Evolutionary conservation across 129 eudicot species (phyloP).

Genomic region (Artemisia annua): DNA sequence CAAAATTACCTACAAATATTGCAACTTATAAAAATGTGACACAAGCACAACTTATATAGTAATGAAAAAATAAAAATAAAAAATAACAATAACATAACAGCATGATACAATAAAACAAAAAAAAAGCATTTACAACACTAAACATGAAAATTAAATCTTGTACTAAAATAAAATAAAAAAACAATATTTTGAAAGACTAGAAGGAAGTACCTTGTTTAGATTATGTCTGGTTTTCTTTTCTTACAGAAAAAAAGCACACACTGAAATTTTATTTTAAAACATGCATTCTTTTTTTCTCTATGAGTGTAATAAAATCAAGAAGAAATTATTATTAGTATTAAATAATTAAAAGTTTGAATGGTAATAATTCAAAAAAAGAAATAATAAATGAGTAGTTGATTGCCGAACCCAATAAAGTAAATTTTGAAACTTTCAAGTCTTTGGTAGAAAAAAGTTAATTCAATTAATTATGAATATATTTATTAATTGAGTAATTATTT

Average conservation of each 20-base stretch:
- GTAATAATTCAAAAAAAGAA: conserved; percentile 17
- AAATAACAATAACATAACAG: conserved; percentile 1
- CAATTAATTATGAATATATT: background rate
- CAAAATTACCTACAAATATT: conserved; percentile 14
- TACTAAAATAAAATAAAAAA: background rate
- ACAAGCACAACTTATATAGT: conserved; percentile 3
- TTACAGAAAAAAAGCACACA: conserved; percentile 10
- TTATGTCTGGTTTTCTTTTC: conserved; percentile 7
- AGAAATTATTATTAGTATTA: background rate
- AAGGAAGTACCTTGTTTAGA: conserved; percentile 17
- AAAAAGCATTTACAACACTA: background rate
- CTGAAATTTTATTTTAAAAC: conserved; percentile 19
- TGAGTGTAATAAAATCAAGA: conserved; percentile 17
- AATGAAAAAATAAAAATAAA: background rate
- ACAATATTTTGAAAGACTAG: background rate
- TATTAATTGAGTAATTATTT: background rate
- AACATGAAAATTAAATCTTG: background rate
- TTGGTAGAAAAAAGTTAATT: conserved; percentile 18
- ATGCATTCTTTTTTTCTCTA: conserved; percentile 17
- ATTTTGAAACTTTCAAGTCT: conserved; percentile 34
- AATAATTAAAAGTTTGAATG: conserved; percentile 9
- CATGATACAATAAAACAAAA: background rate
- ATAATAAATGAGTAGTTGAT: conserved; percentile 15
- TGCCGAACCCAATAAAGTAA: conserved; percentile 40
- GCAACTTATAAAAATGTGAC: conserved; percentile 20